Conservation (phyloP, 805 yeast genomes). For the Saccharomyces paradoxus region DNA sequence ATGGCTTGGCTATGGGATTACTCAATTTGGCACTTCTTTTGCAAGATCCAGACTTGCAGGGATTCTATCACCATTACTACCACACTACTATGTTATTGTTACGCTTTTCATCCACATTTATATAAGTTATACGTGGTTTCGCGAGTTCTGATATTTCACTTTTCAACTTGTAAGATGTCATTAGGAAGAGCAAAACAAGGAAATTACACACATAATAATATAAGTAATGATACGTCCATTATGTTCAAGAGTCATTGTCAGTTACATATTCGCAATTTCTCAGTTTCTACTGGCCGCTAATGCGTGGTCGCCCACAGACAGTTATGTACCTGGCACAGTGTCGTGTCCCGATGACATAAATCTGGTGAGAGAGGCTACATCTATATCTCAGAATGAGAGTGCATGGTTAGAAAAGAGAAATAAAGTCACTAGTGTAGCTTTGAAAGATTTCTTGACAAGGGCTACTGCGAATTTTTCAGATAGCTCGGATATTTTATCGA, state of each 20-base stretch:
- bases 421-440: constrained; percentile 37
- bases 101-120: background rate
- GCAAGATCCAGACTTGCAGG: background rate
- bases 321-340: constrained; percentile 54
- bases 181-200: background rate
- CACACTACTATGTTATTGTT: background rate
- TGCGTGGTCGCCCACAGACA: constrained; percentile 47
- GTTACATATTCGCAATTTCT: background rate
- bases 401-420: constrained; percentile 47
- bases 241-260: background rate
- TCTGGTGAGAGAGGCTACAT: constrained; percentile 42
- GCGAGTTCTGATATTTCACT: background rate
- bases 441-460: constrained; percentile 28
- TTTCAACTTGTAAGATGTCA: background rate
- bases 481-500: constrained; percentile 8
- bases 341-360: constrained; percentile 40
- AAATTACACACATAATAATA: background rate
- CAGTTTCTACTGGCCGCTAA: constrained; percentile 1
- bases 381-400: constrained; percentile 39
- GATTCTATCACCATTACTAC: background rate
- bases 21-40: background rate
- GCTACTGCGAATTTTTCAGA: constrained; percentile 18
- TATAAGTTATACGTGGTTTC: background rate
- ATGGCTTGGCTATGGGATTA: background rate
- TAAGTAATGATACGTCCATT: background rate